Conservation (phyloP, 441 rosid genomes). For the Gossypium aridum region DNA sequence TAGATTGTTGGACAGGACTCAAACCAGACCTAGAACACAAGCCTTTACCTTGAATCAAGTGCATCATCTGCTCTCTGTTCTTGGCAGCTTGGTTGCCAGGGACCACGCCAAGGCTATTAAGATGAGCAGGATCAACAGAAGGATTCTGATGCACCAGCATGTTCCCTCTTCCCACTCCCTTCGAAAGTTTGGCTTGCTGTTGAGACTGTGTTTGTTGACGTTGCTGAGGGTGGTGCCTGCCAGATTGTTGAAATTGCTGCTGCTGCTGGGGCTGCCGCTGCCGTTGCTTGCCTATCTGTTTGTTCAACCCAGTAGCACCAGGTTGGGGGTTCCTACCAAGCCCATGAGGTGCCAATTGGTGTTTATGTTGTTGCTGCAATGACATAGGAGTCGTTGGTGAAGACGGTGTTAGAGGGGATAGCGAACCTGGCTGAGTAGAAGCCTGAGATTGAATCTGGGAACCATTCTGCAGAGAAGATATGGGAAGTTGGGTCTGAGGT, state of each 20-base stretch:
- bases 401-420: slow-evolving; percentile 45
- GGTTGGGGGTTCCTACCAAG: slow-evolving; percentile 52
- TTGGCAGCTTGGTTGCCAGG: slow-evolving; percentile 58
- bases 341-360: slow-evolving; percentile 59
- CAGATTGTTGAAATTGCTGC: slow-evolving; percentile 85
- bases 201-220: slow-evolving; percentile 50
- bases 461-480: slow-evolving; percentile 59
- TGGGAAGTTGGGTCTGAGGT: slow-evolving; percentile 60
- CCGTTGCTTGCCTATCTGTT: slow-evolving; percentile 82
- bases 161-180: slow-evolving; percentile 86
- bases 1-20: slow-evolving; percentile 52
- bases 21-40: slow-evolving; percentile 49
- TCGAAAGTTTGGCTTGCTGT: slow-evolving; percentile 62
- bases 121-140: slow-evolving; percentile 56
- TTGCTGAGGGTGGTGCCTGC: slow-evolving; percentile 83
- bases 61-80: slow-evolving; percentile 63
- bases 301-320: slow-evolving; percentile 49
- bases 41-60: slow-evolving; percentile 60
- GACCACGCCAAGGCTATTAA: slow-evolving; percentile 56
- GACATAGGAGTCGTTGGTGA: slow-evolving; percentile 56
- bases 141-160: slow-evolving; percentile 54
- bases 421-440: slow-evolving; percentile 50
- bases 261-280: slow-evolving; percentile 44
- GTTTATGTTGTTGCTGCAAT: slow-evolving; percentile 61
- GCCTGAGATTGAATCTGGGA: slow-evolving; percentile 66